These are phyloP conservation scores for Liquidambar formosana DNA, from an alignment of 164 flowering plant species.

Conservation along the genomic window DNA sequence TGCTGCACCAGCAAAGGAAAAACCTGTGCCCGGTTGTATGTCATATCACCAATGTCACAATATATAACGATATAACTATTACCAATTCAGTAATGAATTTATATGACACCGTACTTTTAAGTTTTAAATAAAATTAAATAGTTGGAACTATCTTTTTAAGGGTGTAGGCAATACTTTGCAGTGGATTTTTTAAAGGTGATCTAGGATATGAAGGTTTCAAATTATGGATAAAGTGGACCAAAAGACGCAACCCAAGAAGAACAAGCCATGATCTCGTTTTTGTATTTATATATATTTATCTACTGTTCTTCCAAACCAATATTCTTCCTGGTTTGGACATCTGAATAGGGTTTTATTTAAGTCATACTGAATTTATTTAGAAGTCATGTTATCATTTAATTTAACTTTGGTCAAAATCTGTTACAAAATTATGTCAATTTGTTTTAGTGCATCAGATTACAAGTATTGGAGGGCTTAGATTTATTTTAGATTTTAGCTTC, in stretches of 20 bases:
- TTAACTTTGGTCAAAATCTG: background rate
- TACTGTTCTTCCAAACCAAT: background rate
- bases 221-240: background rate
- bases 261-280: background rate
- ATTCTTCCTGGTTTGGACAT: background rate
- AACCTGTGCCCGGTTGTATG: slow-evolving; percentile 52
- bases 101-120: background rate
- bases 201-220: too few species aligned
- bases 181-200: too few species aligned
- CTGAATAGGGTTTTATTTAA: background rate
- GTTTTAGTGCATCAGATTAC: too few species aligned
- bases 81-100: background rate
- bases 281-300: background rate
- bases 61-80: background rate
- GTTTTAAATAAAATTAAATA: too few species aligned
- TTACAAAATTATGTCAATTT: too few species aligned
- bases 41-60: background rate
- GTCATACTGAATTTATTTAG: background rate
- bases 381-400: background rate
- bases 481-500: too few species aligned
- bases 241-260: background rate
- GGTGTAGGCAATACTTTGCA: background rate
- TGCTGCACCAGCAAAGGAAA: slow-evolving; percentile 64
- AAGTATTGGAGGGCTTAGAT: too few species aligned
- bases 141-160: too few species aligned